phyloP scores from a whole-genome alignment of 352 stramenopile genomes.

The Phytophthora colocasiae region DNA sequence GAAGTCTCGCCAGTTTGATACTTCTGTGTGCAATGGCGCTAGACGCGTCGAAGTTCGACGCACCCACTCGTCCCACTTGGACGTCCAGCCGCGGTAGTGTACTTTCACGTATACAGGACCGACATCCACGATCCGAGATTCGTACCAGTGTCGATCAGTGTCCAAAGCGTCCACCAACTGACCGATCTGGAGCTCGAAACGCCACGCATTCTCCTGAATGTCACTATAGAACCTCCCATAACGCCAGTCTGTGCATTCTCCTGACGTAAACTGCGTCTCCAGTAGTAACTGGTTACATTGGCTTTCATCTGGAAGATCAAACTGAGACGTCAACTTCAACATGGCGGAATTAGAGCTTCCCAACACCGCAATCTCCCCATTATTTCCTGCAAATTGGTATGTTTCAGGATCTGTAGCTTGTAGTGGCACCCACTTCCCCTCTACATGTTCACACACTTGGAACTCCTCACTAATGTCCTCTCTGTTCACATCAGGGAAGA shows the following conservation, averaged over 20 bases:
- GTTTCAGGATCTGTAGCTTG: not conserved
- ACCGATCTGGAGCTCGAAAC: constrained; percentile 56
- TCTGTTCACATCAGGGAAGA: constrained; percentile 45
- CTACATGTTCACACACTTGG: constrained; percentile 51
- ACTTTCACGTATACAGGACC: constrained; percentile 83
- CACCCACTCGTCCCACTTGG: constrained; percentile 98
- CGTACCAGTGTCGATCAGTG: constrained; percentile 79
- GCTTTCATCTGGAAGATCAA: constrained; percentile 38
- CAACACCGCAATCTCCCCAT: not conserved
- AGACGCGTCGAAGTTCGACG: constrained; percentile 88
- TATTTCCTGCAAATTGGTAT: constrained; percentile 3
- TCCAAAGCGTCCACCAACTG: constrained; percentile 79
- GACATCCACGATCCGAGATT: constrained; percentile 64
- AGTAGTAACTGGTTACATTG: constrained; percentile 58
- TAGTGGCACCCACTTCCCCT: constrained; percentile 48
- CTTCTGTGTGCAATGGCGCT: constrained; percentile 89
- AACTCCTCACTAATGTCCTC: constrained; percentile 39
- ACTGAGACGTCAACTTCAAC: constrained; percentile 50
- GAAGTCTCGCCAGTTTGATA: constrained; percentile 75
- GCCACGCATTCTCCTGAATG: constrained; percentile 55
- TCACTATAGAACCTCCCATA: constrained; percentile 62
- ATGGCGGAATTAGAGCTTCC: constrained; percentile 16
- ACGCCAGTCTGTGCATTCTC: constrained; percentile 47
- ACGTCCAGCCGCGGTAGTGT: constrained; percentile 97
- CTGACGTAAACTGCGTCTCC: constrained; percentile 43